phyloP scores from a whole-genome alignment of 768 basidiomycete genomes.

The Tephrocybe sp. region DNA sequence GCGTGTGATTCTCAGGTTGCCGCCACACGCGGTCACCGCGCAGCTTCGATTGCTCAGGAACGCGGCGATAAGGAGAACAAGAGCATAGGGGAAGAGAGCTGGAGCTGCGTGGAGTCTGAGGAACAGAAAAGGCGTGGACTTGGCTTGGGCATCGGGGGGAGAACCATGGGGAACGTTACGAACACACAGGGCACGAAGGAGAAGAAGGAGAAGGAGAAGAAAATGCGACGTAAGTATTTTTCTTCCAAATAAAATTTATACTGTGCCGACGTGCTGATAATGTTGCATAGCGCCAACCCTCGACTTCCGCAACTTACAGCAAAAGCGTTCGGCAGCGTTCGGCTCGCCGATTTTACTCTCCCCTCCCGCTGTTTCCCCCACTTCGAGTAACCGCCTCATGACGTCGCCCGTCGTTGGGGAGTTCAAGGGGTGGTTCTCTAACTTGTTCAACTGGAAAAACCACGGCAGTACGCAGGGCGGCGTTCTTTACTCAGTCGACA shows the following conservation, averaged over 20 bases:
- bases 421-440: conserved; percentile 94
- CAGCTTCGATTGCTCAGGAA: conserved; percentile 16
- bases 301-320: conserved; percentile 48
- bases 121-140: conserved; percentile 28
- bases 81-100: conserved; percentile 33
- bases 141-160: conserved; percentile 39
- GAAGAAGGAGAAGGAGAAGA: conserved; percentile 54
- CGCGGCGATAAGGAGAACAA: conserved; percentile 45
- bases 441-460: conserved; percentile 89
- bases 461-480: conserved; percentile 39
- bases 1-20: neutral
- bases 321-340: conserved; percentile 47
- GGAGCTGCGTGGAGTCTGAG: conserved; percentile 37
- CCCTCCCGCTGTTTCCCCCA: conserved; percentile 36
- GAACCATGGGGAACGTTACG: conserved; percentile 54
- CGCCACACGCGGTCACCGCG: conserved; percentile 5
- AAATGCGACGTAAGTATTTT: conserved; percentile 44
- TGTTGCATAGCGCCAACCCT: conserved; percentile 60
- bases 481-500: conserved; percentile 56
- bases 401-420: conserved; percentile 78
- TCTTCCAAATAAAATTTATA: conserved; percentile 7
- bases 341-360: conserved; percentile 50
- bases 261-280: neutral
- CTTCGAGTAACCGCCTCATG: conserved; percentile 35
- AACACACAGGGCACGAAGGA: conserved; percentile 28